Evolutionary conservation across 306 rosid genomes (phyloP).

Genomic region (Lathyrus oleraceus): DNA sequence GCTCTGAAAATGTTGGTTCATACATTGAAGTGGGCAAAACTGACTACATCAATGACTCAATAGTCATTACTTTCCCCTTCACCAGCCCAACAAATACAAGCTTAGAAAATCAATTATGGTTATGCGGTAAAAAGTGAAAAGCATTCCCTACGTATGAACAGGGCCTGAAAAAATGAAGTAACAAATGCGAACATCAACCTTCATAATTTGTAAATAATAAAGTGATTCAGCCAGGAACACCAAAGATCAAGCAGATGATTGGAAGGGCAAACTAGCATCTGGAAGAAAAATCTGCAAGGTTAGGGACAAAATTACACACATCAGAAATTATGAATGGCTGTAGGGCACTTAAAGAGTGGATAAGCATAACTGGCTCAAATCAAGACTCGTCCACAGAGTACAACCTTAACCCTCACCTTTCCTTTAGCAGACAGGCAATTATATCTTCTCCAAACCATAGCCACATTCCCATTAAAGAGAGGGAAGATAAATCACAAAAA

Average conservation of each 20-base stretch:
- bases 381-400: conserved; percentile 42
- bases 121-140: conserved; percentile 22
- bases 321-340: conserved; percentile 54
- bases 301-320: conserved; percentile 59
- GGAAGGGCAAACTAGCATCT: conserved; percentile 61
- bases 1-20: conserved; percentile 10
- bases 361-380: conserved; percentile 46
- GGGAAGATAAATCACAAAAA: conserved; percentile 19
- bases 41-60: background rate
- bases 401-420: conserved; percentile 49
- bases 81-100: conserved; percentile 3
- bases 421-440: conserved; percentile 20
- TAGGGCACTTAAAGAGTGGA: conserved; percentile 47
- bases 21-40: conserved; percentile 21
- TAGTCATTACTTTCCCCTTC: conserved; percentile 9
- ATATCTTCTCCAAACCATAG: conserved; percentile 13
- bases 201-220: conserved; percentile 54
- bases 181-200: conserved; percentile 48
- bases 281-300: conserved; percentile 74
- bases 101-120: background rate
- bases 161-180: conserved; percentile 19
- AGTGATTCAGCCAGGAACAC: conserved; percentile 60
- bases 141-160: conserved; percentile 6
- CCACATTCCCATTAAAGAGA: conserved; percentile 25
- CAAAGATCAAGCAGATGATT: conserved; percentile 62